These are phyloP conservation scores for Otatea glauca DNA, from an alignment of 176 grass and related monocot species.

Conservation along the genomic window DNA sequence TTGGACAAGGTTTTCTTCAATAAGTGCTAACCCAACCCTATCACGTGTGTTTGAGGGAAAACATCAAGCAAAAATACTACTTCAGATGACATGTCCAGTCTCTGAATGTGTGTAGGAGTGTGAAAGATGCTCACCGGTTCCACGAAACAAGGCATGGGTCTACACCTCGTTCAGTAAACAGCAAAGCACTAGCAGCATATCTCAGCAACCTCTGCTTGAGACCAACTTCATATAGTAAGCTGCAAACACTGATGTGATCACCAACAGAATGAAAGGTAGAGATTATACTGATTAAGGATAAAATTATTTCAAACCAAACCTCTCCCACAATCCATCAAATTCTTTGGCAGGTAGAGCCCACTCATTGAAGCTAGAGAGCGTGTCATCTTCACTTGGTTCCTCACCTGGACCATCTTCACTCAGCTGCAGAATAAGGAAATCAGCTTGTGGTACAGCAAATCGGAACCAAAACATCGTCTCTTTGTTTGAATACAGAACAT, in stretches of 20 bases:
- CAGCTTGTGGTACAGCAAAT: slow-evolving; percentile 32
- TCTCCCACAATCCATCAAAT: slow-evolving; percentile 99
- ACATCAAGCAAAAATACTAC: not conserved
- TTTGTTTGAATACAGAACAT: slow-evolving; percentile 12
- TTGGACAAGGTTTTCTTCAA: too few relatives aligned
- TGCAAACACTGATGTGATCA: slow-evolving; percentile 50
- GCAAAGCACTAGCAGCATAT: slow-evolving; percentile 95
- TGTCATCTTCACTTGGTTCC: slow-evolving; percentile 86
- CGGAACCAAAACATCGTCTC: not conserved
- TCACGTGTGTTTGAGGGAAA: not conserved
- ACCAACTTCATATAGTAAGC: slow-evolving; percentile 97
- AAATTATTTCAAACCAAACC: slow-evolving; percentile 52
- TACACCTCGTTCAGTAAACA: slow-evolving; percentile 94
- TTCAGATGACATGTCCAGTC: not conserved
- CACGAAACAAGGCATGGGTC: slow-evolving; percentile 93
- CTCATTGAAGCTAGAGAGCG: slow-evolving; percentile 93
- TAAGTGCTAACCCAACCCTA: too few relatives aligned
- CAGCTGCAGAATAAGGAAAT: slow-evolving; percentile 61
- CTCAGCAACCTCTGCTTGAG: slow-evolving; percentile 93
- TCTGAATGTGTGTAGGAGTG: slow-evolving; percentile 30
- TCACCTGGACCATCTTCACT: slow-evolving; percentile 97
- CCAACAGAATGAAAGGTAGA: slow-evolving; percentile 27
- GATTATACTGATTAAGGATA: slow-evolving; percentile 10
- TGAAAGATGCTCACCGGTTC: slow-evolving; percentile 71
- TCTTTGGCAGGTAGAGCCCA: slow-evolving; percentile 92